phyloP scores from a whole-genome alignment of 352 stramenopile species.

The Globisporangium cystogenes region DNA sequence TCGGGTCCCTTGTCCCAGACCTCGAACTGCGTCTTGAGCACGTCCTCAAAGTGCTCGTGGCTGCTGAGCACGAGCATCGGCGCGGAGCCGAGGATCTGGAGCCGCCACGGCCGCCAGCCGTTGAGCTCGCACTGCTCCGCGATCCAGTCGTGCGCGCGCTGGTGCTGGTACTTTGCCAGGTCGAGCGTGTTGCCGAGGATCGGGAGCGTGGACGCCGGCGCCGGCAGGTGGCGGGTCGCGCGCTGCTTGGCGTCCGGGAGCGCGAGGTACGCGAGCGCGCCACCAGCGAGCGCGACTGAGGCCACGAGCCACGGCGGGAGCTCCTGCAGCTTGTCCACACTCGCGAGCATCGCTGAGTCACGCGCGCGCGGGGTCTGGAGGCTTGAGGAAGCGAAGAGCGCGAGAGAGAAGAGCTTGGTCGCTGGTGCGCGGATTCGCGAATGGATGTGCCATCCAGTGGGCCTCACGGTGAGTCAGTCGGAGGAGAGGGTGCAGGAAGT shows the following conservation, averaged over 20 bases:
- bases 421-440: not conserved
- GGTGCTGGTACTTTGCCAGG: conserved; percentile 6
- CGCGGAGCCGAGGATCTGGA: conserved; percentile 22
- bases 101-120: conserved; percentile 13
- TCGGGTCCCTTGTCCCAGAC: conserved; percentile 36
- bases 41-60: conserved; percentile 33
- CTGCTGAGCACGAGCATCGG: conserved; percentile 35
- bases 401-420: not conserved
- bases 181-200: conserved; percentile 20
- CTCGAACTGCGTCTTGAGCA: conserved; percentile 50
- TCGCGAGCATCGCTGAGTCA: not conserved
- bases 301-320: not conserved
- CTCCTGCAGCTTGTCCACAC: not conserved
- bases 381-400: not conserved
- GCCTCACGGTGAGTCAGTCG: not conserved
- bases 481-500: too few relatives aligned
- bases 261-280: conserved; percentile 1
- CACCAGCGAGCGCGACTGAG: not conserved
- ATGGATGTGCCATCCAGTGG: not conserved
- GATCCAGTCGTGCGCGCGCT: conserved; percentile 12
- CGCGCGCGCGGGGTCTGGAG: too few relatives aligned
- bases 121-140: conserved; percentile 5
- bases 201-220: conserved; percentile 27
- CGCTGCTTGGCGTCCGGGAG: conserved; percentile 1
- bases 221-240: conserved; percentile 4